phyloP scores from a whole-genome alignment of 306 rosid genomes.

The Corylus heterophylla region DNA sequence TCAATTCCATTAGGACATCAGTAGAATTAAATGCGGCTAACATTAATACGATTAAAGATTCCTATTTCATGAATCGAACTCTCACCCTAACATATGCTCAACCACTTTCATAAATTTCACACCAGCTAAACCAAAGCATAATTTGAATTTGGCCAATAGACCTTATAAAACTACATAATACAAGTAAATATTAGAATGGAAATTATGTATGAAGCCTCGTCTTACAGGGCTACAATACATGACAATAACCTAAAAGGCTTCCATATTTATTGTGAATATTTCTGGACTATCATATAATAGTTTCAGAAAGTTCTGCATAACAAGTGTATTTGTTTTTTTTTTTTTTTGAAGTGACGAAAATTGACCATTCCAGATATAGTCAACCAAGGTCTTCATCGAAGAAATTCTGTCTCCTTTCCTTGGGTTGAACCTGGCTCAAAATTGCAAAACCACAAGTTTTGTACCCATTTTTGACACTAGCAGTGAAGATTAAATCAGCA shows the following conservation, averaged over 20 bases:
- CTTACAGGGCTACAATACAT: not conserved
- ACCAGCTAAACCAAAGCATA: not conserved
- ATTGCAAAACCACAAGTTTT: not conserved
- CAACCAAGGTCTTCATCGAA: not conserved
- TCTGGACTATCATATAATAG: not conserved
- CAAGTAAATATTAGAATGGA: not conserved
- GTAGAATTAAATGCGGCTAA: too few relatives aligned
- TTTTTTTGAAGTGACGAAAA: not conserved
- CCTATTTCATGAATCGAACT: too few relatives aligned
- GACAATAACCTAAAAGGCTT: not conserved
- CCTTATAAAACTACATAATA: not conserved
- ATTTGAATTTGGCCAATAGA: not conserved
- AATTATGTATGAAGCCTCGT: not conserved
- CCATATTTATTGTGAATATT: not conserved
- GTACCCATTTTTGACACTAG: not conserved
- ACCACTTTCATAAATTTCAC: not conserved
- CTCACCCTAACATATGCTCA: too few relatives aligned
- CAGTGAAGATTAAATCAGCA: not conserved
- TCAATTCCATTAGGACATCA: too few relatives aligned
- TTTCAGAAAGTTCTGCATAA: not conserved
- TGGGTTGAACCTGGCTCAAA: not conserved
- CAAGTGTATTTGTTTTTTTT: not conserved
- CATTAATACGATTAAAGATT: too few relatives aligned
- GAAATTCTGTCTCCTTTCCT: not conserved
- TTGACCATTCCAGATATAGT: not conserved